Conservation (phyloP, 73 alveolate genomes). For the Paramecium octaurelia region DNA sequence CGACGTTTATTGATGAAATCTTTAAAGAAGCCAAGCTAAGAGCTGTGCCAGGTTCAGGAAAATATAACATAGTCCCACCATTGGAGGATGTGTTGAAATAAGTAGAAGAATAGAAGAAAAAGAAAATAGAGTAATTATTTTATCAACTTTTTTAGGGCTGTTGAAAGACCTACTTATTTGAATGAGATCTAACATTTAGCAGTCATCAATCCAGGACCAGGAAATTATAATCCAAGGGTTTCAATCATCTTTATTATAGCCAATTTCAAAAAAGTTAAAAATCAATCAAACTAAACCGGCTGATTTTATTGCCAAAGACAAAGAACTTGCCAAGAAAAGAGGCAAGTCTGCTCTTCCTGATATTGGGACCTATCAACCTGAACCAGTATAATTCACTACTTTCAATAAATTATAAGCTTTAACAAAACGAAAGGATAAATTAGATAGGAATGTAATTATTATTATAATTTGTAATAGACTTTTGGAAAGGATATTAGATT, state of each 20-base stretch:
- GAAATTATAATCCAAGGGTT: constrained; percentile 61
- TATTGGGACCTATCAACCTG: constrained; percentile 51
- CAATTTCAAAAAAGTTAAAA: constrained; percentile 26
- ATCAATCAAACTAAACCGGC: constrained; percentile 14
- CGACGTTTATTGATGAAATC: constrained; percentile 50
- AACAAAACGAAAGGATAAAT: neutral
- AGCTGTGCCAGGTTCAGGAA: constrained; percentile 57
- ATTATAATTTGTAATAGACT: neutral
- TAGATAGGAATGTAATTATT: neutral
- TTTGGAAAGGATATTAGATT: constrained; percentile 52
- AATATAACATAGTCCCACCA: constrained; percentile 7
- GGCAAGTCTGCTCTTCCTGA: constrained; percentile 53
- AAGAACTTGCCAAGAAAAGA: neutral
- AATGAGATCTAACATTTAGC: constrained; percentile 44
- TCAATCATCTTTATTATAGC: neutral
- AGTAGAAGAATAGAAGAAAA: constrained; percentile 30
- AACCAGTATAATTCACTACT: neutral
- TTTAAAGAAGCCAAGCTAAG: constrained; percentile 35
- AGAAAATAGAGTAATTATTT: constrained; percentile 11
- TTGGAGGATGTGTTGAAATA: constrained; percentile 28
- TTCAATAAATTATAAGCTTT: neutral
- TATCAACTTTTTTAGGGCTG: neutral
- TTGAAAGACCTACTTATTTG: constrained; percentile 51
- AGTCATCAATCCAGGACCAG: constrained; percentile 60
- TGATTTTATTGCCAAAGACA: constrained; percentile 44